Base-by-base conservation (phyloP, 1,139 yeast genomes). In the Suhomyces maxii region DNA sequence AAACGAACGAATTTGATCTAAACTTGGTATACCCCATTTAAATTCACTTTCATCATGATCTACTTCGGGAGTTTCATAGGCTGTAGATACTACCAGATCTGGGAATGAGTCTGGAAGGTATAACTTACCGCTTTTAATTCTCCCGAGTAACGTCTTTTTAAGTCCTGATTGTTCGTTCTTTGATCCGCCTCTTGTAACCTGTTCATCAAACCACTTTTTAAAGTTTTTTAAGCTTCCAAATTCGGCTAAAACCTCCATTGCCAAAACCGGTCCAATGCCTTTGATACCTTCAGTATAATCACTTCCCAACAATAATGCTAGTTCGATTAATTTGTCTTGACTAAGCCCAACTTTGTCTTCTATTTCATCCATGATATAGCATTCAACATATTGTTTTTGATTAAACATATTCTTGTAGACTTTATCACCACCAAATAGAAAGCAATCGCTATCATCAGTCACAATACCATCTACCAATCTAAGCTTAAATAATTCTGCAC, bases 361-460 rank as follows among this genome's bases (percentile, higher is more conserved):
- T n/a, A 93, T 72, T 48, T 84, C 88, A 1, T 68, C 74, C 41
- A 74, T 65, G 39, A 81, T 76, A 60, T 91, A 95, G 59, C 87
- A 86, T 60, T 95, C 99, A 28, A 93, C 99, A 61, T 84, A 91
- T 57, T 88, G 88, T 56, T 89, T 87, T 63, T 91, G 97, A 60
- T 87, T 91, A 67, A 95, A 95, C 95, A 95, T 86, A 65, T 95
- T 93, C 57, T 90, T 87, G 67, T 91, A 93, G 2, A 95, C 81
- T 39, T 74, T 76, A 46, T 83, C 83, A 1, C 97, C 97, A 0
- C 98, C 99, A 71, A 95, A 95, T 38, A 95, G 67, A 57, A 95
- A 93, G 44, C 96, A 90, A 77, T 95, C 99, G 56, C 97, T 89
- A 71, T 95, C 99, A 64, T 95, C 99, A 0, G 99, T 95, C 14